Evolutionary conservation across 768 basidiomycete species (phyloP), one percentile per base, ranked within the genome.

Genomic region (Termitomyces sp.): DNA sequence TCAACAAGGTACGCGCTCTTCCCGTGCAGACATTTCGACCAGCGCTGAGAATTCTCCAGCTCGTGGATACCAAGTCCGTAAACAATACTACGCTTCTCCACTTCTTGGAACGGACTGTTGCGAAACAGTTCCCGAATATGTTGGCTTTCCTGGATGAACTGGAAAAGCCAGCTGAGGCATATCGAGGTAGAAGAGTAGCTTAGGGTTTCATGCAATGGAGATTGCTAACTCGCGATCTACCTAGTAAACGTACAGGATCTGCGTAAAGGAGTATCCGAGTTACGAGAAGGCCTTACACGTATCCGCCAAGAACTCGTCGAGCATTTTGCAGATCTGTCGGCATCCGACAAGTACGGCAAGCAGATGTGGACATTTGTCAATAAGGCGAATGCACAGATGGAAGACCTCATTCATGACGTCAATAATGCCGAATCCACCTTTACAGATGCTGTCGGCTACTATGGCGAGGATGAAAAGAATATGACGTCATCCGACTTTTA

Each of bases 1-100:
- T 99, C 71, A 98, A 99, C 75, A 94, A 94, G 80, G 94, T 87
- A 64, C 12, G 94, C 86, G 64, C 7, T 28, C 48, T 21, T 38
- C 48, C 1, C 9, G 19, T 48, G 23, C 42, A 37, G 12, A 35
- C 35, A 37, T 48, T 42, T 19, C 35, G 9, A 40, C 14, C 9
- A 38, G 23, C 17, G 15, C 46, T 57, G 21, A 57, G 51, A 26
- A 7, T 40, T 46, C 42, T 14, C 53, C 61, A 96, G 94, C 79
- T 99, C 53, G 96, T 97, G 40, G 97, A 99, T 67, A 99, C 96
- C 5, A 99, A 99, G 72, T 96, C 94, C 5, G 83, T 91, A 43
- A 89, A 94, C 66, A 96, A 95, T 57, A 93, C 91, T 12, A 99
- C 95, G 0, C 77, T 98, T 38, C 78, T 99, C 1, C 95, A 98